Percentiles rank a stretch among this genome's conserved stretches.
Conservation (phyloP, 2,329 filamentous ascomycete species). For the Cladosporium colombiae region DNA sequence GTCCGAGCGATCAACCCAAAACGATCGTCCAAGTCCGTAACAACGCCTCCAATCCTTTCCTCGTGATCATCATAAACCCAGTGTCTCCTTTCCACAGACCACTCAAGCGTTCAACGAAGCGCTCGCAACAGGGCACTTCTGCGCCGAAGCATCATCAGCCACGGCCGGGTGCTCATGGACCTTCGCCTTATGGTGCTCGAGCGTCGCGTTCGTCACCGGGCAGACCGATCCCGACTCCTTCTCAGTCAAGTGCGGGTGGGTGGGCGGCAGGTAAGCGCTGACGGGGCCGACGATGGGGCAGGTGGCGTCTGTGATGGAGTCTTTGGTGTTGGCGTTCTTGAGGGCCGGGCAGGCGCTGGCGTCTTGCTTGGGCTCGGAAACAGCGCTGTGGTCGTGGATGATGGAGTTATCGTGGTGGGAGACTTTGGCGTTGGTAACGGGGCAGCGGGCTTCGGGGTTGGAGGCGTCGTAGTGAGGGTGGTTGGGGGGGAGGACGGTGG, state of each 20-base stretch:
- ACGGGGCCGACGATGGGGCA: conserved; percentile 50
- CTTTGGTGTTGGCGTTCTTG: conserved; percentile 41
- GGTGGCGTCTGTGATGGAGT: conserved; percentile 45
- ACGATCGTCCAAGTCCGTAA: neutral
- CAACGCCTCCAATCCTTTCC: conserved; percentile 3
- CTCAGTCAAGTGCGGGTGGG: conserved; percentile 43
- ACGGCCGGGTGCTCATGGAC: conserved; percentile 45
- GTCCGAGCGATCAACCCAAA: neutral
- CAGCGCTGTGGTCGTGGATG: conserved; percentile 41
- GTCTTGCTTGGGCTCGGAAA: conserved; percentile 31
- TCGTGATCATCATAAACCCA: conserved; percentile 11
- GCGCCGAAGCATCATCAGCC: conserved; percentile 38
- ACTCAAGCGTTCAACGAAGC: conserved; percentile 14
- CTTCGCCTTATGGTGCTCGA: conserved; percentile 47
- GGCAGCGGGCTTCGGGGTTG: conserved; percentile 47
- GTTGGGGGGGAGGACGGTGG: conserved; percentile 21
- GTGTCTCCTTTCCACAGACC: neutral
- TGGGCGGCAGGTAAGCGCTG: conserved; percentile 42
- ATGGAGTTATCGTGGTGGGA: conserved; percentile 45
- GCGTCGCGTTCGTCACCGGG: conserved; percentile 47
- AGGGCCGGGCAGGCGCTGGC: conserved; percentile 46
- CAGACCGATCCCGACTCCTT: conserved; percentile 43
- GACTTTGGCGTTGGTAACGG: conserved; percentile 48
- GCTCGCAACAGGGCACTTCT: conserved; percentile 47
- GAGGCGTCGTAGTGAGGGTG: conserved; percentile 35